A percentile compares a stretch with the other conserved stretches of the same genome.
These are phyloP conservation scores for Nidularia pulvinata DNA, from an alignment of 768 basidiomycete genomes.

Conservation along the genomic window DNA sequence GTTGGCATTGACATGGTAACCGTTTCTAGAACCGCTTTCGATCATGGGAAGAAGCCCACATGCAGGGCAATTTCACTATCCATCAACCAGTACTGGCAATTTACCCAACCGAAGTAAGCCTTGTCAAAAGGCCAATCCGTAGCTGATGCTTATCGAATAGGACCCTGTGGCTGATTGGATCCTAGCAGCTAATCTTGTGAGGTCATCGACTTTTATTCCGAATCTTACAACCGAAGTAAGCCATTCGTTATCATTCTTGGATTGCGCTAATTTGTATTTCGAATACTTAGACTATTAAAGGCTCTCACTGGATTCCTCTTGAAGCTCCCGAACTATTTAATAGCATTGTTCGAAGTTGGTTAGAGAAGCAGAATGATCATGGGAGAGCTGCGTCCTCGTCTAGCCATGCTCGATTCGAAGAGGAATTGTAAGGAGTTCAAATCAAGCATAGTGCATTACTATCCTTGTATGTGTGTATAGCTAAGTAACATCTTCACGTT, in stretches of 20 bases:
- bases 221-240: slow-evolving; percentile 35
- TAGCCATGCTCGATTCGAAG: no score
- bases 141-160: slow-evolving; percentile 15
- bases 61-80: slow-evolving; percentile 45
- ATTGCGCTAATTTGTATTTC: neutral
- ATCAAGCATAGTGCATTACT: no score
- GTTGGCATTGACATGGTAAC: neutral
- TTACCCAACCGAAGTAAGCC: slow-evolving; percentile 33
- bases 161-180: slow-evolving; percentile 50
- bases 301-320: slow-evolving; percentile 70
- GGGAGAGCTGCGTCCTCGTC: no score
- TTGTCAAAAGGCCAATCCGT: neutral
- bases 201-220: slow-evolving; percentile 34
- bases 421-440: no score
- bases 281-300: slow-evolving; percentile 39
- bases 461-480: no score
- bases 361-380: slow-evolving; percentile 16
- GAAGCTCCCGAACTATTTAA: slow-evolving; percentile 60
- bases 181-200: slow-evolving; percentile 23
- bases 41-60: slow-evolving; percentile 35
- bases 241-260: neutral
- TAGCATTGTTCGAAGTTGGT: slow-evolving; percentile 48
- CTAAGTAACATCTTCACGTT: no score
- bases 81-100: slow-evolving; percentile 40
- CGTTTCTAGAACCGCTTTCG: slow-evolving; percentile 33